These are phyloP conservation scores for Talaromyces stipitatus DNA, from an alignment of 495 filamentous ascomycete genomes.

Conservation along the genomic window DNA sequence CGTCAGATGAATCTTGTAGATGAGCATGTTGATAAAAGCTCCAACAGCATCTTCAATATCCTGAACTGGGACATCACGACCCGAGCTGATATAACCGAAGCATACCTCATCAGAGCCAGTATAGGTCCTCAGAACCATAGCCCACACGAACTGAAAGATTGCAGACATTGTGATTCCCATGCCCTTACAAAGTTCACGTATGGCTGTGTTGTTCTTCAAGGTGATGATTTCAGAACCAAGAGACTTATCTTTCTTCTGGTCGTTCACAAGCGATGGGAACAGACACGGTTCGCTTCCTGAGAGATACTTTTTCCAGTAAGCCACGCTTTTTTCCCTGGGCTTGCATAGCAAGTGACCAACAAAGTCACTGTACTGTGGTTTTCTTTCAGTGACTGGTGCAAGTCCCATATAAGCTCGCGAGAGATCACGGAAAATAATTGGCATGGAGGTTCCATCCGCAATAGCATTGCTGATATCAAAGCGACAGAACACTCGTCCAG, in stretches of 20 bases:
- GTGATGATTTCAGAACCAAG: constrained; percentile 9
- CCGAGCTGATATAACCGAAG: constrained; percentile 39
- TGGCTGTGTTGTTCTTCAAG: constrained; percentile 8
- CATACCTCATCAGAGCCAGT: constrained; percentile 45
- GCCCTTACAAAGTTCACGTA: constrained; percentile 28
- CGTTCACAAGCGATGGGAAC: constrained; percentile 36
- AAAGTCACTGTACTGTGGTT: constrained; percentile 31
- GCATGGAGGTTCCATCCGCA: constrained; percentile 23
- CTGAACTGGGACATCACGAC: constrained; percentile 16
- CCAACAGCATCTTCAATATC: constrained; percentile 11
- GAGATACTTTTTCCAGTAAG: constrained; percentile 47
- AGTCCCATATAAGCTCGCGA: constrained; percentile 9
- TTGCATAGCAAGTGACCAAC: constrained; percentile 27
- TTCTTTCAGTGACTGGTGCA: background rate
- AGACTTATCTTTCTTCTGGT: background rate
- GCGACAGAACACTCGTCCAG: constrained; percentile 18
- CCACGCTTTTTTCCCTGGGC: constrained; percentile 18
- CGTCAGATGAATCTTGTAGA: constrained; percentile 19
- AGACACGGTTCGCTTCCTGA: constrained; percentile 43
- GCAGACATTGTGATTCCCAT: constrained; percentile 19
- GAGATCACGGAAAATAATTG: constrained; percentile 18
- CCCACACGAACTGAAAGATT: constrained; percentile 46
- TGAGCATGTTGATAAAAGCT: constrained; percentile 17
- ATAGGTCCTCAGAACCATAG: constrained; percentile 44
- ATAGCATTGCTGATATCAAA: constrained; percentile 41